These are phyloP conservation scores for Candida frijolesensis DNA, from an alignment of 1,139 yeast genomes.

Conservation along the genomic window DNA sequence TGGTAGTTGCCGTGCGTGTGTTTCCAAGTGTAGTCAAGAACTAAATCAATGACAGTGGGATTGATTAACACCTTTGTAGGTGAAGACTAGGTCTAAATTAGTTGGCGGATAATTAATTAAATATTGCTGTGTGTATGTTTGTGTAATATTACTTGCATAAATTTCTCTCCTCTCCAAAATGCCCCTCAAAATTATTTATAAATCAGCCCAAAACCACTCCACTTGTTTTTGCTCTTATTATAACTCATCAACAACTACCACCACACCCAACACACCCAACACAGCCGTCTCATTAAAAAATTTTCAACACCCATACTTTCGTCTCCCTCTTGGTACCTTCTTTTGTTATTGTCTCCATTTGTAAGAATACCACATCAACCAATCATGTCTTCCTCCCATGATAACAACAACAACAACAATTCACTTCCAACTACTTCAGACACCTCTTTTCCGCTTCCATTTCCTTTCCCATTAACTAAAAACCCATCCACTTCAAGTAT, in stretches of 20 bases:
- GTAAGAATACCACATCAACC: neutral
- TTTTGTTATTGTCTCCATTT: neutral
- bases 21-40: no score
- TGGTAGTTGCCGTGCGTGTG: no score
- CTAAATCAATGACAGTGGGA: no score
- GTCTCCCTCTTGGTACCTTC: no score
- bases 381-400: neutral
- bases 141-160: neutral
- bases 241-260: no score
- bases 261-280: no score
- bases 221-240: neutral
- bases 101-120: no score
- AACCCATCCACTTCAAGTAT: conserved; percentile 5
- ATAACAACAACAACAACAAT: neutral
- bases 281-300: no score
- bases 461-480: conserved; percentile 4
- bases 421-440: neutral
- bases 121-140: neutral
- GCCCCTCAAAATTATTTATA: neutral
- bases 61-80: no score
- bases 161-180: neutral
- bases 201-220: neutral
- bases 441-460: neutral
- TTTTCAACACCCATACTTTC: no score
- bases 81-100: no score